Evolutionary conservation across 192 early-diverging fungal genomes (phyloP).

Genomic region (Coemansia sp.): DNA sequence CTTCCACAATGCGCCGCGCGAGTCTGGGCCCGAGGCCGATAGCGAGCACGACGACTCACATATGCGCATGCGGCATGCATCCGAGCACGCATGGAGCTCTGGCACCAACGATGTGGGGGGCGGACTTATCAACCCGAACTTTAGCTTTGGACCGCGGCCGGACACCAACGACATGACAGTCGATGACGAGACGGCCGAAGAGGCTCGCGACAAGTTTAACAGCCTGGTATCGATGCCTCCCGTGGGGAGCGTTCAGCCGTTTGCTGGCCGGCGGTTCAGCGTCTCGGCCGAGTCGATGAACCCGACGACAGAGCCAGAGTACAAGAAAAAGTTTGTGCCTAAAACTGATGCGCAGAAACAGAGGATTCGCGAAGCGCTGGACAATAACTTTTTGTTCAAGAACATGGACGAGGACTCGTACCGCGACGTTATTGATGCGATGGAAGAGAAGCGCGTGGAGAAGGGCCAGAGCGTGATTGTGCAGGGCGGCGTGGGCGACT

Average conservation of each 20-base stretch:
- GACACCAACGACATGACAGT: conserved; percentile 56
- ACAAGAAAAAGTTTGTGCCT: conserved; percentile 80
- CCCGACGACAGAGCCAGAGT: conserved; percentile 73
- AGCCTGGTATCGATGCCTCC: conserved; percentile 56
- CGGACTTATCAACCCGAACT: conserved; percentile 47
- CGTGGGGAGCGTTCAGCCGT: conserved; percentile 61
- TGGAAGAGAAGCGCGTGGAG: conserved; percentile 83
- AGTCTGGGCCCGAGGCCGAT: conserved; percentile 41
- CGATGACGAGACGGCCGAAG: conserved; percentile 62
- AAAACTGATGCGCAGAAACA: conserved; percentile 83
- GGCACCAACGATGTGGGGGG: conserved; percentile 17
- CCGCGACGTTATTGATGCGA: conserved; percentile 91
- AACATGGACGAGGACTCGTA: conserved; percentile 94
- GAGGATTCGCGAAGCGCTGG: conserved; percentile 78
- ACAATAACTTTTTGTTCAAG: conserved; percentile 91
- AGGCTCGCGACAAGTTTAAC: conserved; percentile 58
- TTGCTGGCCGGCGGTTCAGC: conserved; percentile 87
- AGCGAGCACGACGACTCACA: conserved; percentile 41
- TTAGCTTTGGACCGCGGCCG: conserved; percentile 55
- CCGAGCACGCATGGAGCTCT: conserved; percentile 49
- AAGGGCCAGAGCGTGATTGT: conserved; percentile 76
- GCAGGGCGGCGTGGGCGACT: conserved; percentile 96
- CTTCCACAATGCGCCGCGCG: conserved; percentile 35
- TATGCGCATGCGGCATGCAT: conserved; percentile 52
- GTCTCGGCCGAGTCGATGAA: conserved; percentile 97